Evolutionary conservation across 768 basidiomycete species (phyloP).

Genomic region (Scleroderma bovista): DNA sequence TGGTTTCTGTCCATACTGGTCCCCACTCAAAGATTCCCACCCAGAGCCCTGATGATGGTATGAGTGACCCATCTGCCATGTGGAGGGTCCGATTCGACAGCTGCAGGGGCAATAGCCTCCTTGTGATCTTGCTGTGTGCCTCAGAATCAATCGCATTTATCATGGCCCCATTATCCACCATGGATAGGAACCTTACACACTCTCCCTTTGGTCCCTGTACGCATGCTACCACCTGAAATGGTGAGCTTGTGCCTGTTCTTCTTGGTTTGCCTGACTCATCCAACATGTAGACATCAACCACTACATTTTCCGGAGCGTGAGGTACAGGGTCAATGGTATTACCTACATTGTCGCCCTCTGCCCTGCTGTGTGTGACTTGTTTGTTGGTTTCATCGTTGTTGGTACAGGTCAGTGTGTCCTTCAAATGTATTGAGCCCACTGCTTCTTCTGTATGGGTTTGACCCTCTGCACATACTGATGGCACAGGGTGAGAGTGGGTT

Average conservation of each 20-base stretch:
- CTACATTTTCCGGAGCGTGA: not conserved
- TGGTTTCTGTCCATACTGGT: not conserved
- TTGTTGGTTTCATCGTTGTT: too few relatives aligned
- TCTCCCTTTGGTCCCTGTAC: slow-evolving; percentile 13
- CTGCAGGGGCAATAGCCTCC: not conserved
- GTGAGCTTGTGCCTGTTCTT: not conserved
- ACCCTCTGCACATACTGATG: too few relatives aligned
- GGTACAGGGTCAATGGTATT: too few relatives aligned
- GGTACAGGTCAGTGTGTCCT: too few relatives aligned
- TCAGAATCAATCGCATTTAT: slow-evolving; percentile 11
- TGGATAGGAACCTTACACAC: slow-evolving; percentile 1
- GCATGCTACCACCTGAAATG: not conserved
- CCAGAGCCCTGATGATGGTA: not conserved
- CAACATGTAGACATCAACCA: not conserved
- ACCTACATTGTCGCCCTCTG: too few relatives aligned
- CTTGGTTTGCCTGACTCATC: not conserved
- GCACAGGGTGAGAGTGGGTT: too few relatives aligned
- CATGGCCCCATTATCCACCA: slow-evolving; percentile 13
- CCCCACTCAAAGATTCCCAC: slow-evolving; percentile 11
- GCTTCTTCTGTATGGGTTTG: too few relatives aligned
- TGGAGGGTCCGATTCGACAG: not conserved
- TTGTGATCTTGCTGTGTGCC: not conserved
- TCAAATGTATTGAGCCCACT: too few relatives aligned
- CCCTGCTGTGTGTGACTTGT: too few relatives aligned
- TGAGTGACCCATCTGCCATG: slow-evolving; percentile 1